Base-by-base conservation (phyloP, 2,329 filamentous ascomycete species). In the Alternaria arborescens region DNA sequence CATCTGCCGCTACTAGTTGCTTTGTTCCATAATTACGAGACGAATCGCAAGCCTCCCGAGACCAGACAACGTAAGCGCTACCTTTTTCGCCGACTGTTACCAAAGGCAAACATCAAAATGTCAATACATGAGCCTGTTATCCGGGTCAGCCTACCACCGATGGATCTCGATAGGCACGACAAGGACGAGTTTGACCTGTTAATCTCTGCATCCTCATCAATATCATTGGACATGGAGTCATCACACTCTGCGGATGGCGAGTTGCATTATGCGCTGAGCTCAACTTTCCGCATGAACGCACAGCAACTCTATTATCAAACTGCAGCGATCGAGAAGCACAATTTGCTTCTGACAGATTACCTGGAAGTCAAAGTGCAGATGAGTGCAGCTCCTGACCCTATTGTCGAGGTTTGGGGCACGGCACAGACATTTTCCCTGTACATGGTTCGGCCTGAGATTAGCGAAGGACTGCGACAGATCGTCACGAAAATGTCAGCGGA, bases 121-220 rank as follows among this genome's bases (percentile, higher is more conserved):
- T 97, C 95, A 0, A 91, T 99, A 80, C 95, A 99, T 73, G 95
- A 99, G 76, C 95, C 95, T 1, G 96, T 99, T 16, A 78, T 98
- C 64, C 89, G 96, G 69, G 94, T 99, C 65, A 89, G 94, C 8
- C 83, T 99, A 5, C 94, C 94, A 5, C 89, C 94, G 0, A 87
- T 95, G 64, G 87, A 90, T 62, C 78, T 82, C 5, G 75, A 76
- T 4, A 78, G 81, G 53, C 79, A 78, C 41, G 86, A 89, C 26
- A 85, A 88, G 0, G 92, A 93, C 62, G 94, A 98, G 67, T 98
- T 95, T 68, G 95, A 99, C 74, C 85, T 99, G 30, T 91, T 99
- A 44, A 97, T 99, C 48, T 97, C 93, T 1, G 95, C 93, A 2
- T 92, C 97, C 11, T 98, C 96, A 0, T 97, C 94, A 0, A 88